These are phyloP conservation scores for Strigomonas galati DNA, from an alignment of 208 protist species.

Conservation along the genomic window DNA sequence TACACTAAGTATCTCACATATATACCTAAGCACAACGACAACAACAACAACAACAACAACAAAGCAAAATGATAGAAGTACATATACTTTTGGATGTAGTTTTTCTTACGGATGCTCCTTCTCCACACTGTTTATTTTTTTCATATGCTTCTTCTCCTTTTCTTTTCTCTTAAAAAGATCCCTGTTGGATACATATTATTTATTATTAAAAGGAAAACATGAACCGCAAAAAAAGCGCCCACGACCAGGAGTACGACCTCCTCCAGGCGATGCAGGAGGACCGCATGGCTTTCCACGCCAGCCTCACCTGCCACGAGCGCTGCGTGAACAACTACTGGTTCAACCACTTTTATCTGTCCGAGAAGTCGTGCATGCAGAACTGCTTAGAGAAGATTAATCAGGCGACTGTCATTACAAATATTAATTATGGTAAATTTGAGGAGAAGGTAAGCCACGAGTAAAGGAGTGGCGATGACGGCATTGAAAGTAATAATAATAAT, in stretches of 20 bases:
- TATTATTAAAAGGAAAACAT: not conserved
- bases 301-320: slow-evolving; percentile 73
- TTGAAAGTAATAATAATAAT: not conserved
- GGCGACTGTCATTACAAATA: slow-evolving; percentile 80
- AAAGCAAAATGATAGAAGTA: too few species aligned
- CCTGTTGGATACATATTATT: not conserved
- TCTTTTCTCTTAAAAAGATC: not conserved
- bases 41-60: too few species aligned
- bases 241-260: slow-evolving; percentile 80
- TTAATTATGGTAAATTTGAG: slow-evolving; percentile 82
- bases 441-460: slow-evolving; percentile 17
- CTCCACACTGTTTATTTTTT: too few species aligned
- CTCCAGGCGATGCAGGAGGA: slow-evolving; percentile 86
- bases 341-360: slow-evolving; percentile 73
- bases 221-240: slow-evolving; percentile 37
- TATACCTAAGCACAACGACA: too few species aligned
- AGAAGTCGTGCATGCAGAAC: slow-evolving; percentile 85
- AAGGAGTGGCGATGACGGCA: not conserved
- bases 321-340: slow-evolving; percentile 76
- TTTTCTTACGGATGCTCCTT: too few species aligned
- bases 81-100: slow-evolving; percentile 1
- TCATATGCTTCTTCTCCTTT: not conserved
- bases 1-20: not conserved
- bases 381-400: slow-evolving; percentile 87
- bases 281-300: slow-evolving; percentile 75